Percentiles rank a stretch among this genome's conserved stretches.
Conservation (phyloP, 768 basidiomycete genomes). For the Trametes meyenii region DNA sequence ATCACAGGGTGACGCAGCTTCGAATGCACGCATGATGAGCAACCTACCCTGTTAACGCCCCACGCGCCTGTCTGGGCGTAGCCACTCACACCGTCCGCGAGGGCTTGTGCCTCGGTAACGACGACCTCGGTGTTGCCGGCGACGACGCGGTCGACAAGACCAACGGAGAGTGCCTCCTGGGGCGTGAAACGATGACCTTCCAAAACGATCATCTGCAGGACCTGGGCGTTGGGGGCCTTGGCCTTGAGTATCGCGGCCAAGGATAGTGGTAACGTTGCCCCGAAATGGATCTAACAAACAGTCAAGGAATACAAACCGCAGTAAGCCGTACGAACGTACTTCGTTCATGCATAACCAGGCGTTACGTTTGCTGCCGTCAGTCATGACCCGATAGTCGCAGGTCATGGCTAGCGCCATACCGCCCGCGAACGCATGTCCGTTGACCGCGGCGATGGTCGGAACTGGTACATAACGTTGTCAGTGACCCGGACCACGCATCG, state of each 20-base stretch:
- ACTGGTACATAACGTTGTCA: conserved; percentile 45
- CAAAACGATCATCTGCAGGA: conserved; percentile 73
- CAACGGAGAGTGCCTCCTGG: conserved; percentile 62
- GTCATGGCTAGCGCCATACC: conserved; percentile 77
- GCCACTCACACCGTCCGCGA: conserved; percentile 55
- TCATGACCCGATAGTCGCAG: conserved; percentile 92
- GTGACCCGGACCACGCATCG: no score
- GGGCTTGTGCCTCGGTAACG: conserved; percentile 61
- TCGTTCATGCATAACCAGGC: conserved; percentile 96
- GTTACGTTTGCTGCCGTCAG: conserved; percentile 72
- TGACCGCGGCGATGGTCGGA: conserved; percentile 77
- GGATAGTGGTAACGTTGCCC: conserved; percentile 76
- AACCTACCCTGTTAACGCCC: conserved; percentile 69
- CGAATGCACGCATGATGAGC: neutral
- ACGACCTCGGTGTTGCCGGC: conserved; percentile 60
- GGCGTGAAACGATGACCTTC: conserved; percentile 83
- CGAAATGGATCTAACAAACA: conserved; percentile 67
- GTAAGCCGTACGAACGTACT: conserved; percentile 40
- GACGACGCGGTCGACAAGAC: conserved; percentile 73
- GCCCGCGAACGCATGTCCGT: conserved; percentile 86
- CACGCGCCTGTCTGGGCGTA: conserved; percentile 65
- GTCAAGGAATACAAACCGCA: no score
- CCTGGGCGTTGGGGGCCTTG: conserved; percentile 61
- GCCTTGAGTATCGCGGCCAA: conserved; percentile 64
- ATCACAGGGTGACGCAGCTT: conserved; percentile 4